These are phyloP conservation scores for Leucocoprinus sp. DNA, from an alignment of 768 basidiomycete species.

Conservation along the genomic window DNA sequence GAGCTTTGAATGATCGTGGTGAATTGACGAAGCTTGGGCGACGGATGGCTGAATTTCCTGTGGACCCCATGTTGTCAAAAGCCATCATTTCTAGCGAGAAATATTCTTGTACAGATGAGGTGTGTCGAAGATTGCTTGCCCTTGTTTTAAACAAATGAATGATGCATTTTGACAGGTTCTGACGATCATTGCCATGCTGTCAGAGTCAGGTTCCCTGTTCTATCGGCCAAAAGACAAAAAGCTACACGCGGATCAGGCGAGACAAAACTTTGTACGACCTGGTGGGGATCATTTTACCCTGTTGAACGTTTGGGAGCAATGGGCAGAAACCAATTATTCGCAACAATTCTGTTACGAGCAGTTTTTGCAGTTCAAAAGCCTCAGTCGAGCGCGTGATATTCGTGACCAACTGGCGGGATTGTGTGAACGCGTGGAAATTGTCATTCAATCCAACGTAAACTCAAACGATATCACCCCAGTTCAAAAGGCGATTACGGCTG, in stretches of 20 bases:
- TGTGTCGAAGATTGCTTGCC: conserved; percentile 24
- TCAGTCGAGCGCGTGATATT: conserved; percentile 92
- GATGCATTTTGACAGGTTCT: conserved; percentile 51
- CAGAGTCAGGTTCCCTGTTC: conserved; percentile 90
- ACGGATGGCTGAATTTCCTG: conserved; percentile 98
- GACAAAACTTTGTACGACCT: conserved; percentile 91
- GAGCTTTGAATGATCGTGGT: conserved; percentile 92
- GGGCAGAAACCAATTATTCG: conserved; percentile 96
- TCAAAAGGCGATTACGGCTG: conserved; percentile 91
- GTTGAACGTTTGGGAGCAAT: conserved; percentile 97
- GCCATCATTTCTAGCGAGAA: conserved; percentile 93
- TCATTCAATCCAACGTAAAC: conserved; percentile 82
- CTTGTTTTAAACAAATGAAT: too few relatives aligned
- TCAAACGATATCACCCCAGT: conserved; percentile 87
- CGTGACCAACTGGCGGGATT: conserved; percentile 90
- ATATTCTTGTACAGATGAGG: conserved; percentile 94
- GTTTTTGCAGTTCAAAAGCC: conserved; percentile 90
- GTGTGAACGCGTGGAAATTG: conserved; percentile 95
- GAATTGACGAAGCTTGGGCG: conserved; percentile 96
- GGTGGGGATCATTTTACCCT: conserved; percentile 98
- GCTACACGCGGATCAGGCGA: conserved; percentile 92
- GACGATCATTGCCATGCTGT: conserved; percentile 96
- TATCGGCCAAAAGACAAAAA: conserved; percentile 99
- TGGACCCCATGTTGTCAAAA: conserved; percentile 96
- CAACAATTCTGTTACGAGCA: conserved; percentile 97